Percentiles rank a stretch among this genome's conserved stretches.
These are phyloP conservation scores for Mycena citricolor DNA, from an alignment of 1,284 basidiomycete genomes.

Conservation along the genomic window DNA sequence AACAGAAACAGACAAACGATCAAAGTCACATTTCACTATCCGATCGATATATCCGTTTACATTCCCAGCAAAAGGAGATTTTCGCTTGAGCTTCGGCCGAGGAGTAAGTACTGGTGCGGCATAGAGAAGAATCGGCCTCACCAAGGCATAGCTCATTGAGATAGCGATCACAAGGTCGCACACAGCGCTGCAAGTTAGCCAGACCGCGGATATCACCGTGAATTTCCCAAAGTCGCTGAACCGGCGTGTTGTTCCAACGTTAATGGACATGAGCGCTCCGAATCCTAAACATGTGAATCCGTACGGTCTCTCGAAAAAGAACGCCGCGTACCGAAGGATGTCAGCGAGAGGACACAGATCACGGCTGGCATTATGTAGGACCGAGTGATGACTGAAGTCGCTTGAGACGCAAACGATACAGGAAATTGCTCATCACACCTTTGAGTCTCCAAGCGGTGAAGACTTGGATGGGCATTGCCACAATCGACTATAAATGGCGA, in stretches of 20 bases:
- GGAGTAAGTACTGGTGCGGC: too few relatives aligned
- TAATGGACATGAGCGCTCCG: conserved; percentile 4
- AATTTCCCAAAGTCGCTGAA: conserved; percentile 10
- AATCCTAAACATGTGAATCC: conserved; percentile 5
- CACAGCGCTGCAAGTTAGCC: conserved; percentile 4
- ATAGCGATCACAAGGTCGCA: conserved; percentile 13
- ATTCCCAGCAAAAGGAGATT: too few relatives aligned
- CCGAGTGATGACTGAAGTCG: conserved; percentile 6
- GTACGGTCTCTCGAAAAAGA: conserved; percentile 1
- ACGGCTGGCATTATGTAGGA: conserved; percentile 11
- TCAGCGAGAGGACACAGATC: not conserved
- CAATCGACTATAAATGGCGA: conserved; percentile 2
- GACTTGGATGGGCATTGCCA: conserved; percentile 8
- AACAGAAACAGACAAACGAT: too few relatives aligned
- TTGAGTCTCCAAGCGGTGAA: conserved; percentile 12
- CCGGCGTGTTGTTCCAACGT: not conserved
- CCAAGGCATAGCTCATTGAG: conserved; percentile 8
- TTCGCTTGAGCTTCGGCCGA: too few relatives aligned
- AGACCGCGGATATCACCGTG: conserved; percentile 7
- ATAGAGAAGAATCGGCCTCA: too few relatives aligned
- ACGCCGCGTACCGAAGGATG: conserved; percentile 5
- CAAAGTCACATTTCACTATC: too few relatives aligned
- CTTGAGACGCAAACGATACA: conserved; percentile 1
- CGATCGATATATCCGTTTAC: too few relatives aligned
- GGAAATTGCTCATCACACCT: conserved; percentile 3